Evolutionary conservation across 2,329 filamentous ascomycete genomes (phyloP).

Genomic region (Mollisiaceae sp.): DNA sequence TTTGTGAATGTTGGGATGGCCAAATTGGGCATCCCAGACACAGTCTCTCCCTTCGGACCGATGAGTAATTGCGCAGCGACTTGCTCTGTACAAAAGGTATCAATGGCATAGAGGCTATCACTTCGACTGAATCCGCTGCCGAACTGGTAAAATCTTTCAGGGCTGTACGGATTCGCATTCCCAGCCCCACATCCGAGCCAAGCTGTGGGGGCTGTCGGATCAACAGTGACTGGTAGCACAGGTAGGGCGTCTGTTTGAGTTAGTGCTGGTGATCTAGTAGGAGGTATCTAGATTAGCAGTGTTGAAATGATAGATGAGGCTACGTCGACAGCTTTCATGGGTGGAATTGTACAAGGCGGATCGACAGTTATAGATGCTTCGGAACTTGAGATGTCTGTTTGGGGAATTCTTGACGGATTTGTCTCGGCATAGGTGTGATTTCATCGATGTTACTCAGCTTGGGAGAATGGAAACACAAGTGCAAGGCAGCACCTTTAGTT

Average conservation of each 20-base stretch:
- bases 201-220: not conserved
- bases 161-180: not conserved
- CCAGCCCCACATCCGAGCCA: conserved; percentile 5
- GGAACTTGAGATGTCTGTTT: not conserved
- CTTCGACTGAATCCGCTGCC: not conserved
- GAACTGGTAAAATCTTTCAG: conserved; percentile 6
- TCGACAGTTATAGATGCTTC: not conserved
- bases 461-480: conserved; percentile 2
- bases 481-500: not conserved
- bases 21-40: not conserved
- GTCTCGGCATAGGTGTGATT: not conserved
- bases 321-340: not conserved
- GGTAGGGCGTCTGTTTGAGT: not conserved
- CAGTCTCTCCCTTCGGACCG: not conserved
- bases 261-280: not conserved
- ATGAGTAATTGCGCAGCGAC: not conserved
- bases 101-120: not conserved
- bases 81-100: not conserved
- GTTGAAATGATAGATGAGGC: not conserved
- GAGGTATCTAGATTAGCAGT: not conserved
- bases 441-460: not conserved
- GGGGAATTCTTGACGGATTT: not conserved
- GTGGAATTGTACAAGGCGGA: conserved; percentile 2
- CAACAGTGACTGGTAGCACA: not conserved
- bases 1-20: not conserved